Evolutionary conservation across 352 stramenopile genomes (phyloP), one percentile per base, ranked within the genome.

Genomic region (Paralagenidium karlingii): DNA sequence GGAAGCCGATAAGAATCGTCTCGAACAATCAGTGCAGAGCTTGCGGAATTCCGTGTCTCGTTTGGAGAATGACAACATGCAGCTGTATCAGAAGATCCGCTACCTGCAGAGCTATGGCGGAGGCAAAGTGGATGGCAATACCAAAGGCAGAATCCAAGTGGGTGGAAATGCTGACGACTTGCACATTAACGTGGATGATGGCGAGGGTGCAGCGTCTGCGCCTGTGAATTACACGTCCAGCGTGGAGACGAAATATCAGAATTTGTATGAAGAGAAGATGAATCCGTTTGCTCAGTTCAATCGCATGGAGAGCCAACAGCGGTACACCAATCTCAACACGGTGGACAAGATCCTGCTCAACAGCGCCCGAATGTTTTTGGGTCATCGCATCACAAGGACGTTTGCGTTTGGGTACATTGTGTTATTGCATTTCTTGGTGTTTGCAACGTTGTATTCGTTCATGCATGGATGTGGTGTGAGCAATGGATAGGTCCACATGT

Each of bases 231-330:
- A 49, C 24, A 40, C 15, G 37, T 34, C 6, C 30, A 37, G 5
- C 22, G 37, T 31, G 53, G 71, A 88, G 53, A 56, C 62, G 2
- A 68, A 73, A n/a, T 94, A 94, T 56, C 68, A 75, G 34, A 58
- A 56, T 33, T 67, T 94, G 63, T 95, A 95, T 62, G 83, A 95
- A 42, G 73, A 87, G 47, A 82, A 86, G 34, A 88, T 94, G 71
- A 94, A 92, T 45, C 83, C 83, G 25, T 95, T 95, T 53, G 75
- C 82, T 38, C 77, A 94, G 45, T 94, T 95, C 51, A 93, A 89
- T 57, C 81, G 86, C 54, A 71, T 85, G 51, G 83, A 95, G 62
- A 75, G 51, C 27, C 76, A 92, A 48, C 76, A 88, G 51, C 85
- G 85, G 33, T 89, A 86, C 44, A 75, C 81, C 46, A 89, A 95